Conservation (phyloP, 2,329 filamentous ascomycete species). For the Zasmidium angulare region DNA sequence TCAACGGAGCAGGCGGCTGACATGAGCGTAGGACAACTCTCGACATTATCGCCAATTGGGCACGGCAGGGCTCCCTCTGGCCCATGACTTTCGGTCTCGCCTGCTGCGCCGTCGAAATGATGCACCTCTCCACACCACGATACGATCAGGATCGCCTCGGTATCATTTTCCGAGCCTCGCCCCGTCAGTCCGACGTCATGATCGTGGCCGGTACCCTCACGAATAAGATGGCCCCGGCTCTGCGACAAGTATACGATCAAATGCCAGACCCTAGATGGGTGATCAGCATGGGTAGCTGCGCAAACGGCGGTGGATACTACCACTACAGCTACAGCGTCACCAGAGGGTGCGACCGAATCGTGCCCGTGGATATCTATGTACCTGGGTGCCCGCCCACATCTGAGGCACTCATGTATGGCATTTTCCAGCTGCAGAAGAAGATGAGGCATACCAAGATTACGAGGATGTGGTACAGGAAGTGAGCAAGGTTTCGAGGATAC, state of each 20-base stretch:
- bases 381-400: slow-evolving; percentile 65
- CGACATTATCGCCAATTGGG: slow-evolving; percentile 81
- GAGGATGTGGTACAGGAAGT: slow-evolving; percentile 58
- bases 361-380: slow-evolving; percentile 78
- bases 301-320: slow-evolving; percentile 80
- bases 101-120: slow-evolving; percentile 90
- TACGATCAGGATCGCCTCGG: slow-evolving; percentile 88
- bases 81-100: slow-evolving; percentile 86
- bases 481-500: slow-evolving; percentile 6
- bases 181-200: slow-evolving; percentile 87
- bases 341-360: slow-evolving; percentile 72
- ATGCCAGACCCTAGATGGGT: slow-evolving; percentile 91
- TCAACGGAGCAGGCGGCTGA: slow-evolving; percentile 19
- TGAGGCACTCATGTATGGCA: slow-evolving; percentile 57
- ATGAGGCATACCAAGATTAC: slow-evolving; percentile 60
- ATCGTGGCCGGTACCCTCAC: slow-evolving; percentile 90
- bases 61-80: slow-evolving; percentile 80
- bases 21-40: slow-evolving; percentile 64
- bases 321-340: slow-evolving; percentile 79
- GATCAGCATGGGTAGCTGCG: slow-evolving; percentile 78
- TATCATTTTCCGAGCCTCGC: slow-evolving; percentile 87
- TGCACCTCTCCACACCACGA: slow-evolving; percentile 82
- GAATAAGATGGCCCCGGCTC: slow-evolving; percentile 90
- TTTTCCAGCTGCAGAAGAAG: slow-evolving; percentile 76
- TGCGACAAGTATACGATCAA: slow-evolving; percentile 88